A percentile compares a stretch with the other conserved stretches of the same genome.
phyloP scores from a whole-genome alignment of 176 grass and related monocot genomes.

The Juncus effusus region DNA sequence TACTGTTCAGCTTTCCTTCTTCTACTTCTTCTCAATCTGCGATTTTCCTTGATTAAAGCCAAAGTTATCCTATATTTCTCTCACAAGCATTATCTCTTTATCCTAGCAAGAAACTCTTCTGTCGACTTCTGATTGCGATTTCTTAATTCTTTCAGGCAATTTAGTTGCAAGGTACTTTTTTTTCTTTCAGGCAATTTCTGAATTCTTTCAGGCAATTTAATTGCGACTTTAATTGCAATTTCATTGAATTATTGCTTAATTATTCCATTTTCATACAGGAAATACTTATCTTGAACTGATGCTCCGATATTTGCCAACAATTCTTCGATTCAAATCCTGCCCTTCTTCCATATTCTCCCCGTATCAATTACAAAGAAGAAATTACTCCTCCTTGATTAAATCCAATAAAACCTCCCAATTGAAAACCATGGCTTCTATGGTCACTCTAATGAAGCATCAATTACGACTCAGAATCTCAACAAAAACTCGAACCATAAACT shows the following conservation, averaged over 20 bases:
- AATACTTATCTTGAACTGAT: slow-evolving; percentile 26
- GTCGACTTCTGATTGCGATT: neutral
- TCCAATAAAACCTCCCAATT: slow-evolving; percentile 29
- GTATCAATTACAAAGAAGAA: slow-evolving; percentile 39
- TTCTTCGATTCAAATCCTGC: slow-evolving; percentile 30
- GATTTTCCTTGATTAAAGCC: neutral
- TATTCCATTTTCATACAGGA: slow-evolving; percentile 17
- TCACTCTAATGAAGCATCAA: slow-evolving; percentile 48
- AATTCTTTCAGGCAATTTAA: too few species aligned
- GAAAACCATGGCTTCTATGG: slow-evolving; percentile 42
- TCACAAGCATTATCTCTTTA: neutral
- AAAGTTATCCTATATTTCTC: neutral
- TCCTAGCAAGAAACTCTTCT: neutral
- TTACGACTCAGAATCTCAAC: slow-evolving; percentile 50
- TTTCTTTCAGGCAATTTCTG: too few species aligned
- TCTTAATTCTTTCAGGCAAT: too few species aligned
- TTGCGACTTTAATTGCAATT: too few species aligned
- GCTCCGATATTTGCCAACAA: slow-evolving; percentile 35
- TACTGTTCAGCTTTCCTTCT: neutral
- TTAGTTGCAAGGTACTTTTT: too few species aligned
- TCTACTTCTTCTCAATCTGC: neutral
- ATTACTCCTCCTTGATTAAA: slow-evolving; percentile 20
- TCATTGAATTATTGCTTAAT: neutral
- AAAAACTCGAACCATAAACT: slow-evolving; percentile 42
- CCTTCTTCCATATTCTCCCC: slow-evolving; percentile 30